phyloP scores from a whole-genome alignment of 2,329 filamentous ascomycete genomes.

The Orbilia quercus region DNA sequence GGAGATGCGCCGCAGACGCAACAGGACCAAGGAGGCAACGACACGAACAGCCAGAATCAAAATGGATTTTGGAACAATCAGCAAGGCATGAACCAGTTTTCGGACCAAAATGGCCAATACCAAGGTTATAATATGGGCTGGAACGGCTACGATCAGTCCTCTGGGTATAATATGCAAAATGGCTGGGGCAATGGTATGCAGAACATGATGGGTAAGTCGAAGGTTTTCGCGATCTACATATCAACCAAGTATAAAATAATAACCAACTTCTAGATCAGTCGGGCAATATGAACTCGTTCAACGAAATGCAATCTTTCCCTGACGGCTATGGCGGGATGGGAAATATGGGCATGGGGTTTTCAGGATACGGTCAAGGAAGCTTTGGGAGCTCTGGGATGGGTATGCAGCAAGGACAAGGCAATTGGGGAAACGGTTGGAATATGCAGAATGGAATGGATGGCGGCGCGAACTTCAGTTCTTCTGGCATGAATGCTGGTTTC shows the following conservation, averaged over 20 bases:
- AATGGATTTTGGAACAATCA: constrained; percentile 52
- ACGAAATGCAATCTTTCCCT: constrained; percentile 55
- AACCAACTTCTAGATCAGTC: constrained; percentile 38
- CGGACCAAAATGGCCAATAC: constrained; percentile 51
- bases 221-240: not conserved
- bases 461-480: constrained; percentile 56
- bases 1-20: constrained; percentile 13
- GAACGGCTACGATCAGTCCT: constrained; percentile 58
- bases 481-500: constrained; percentile 59
- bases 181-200: constrained; percentile 58
- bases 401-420: constrained; percentile 55
- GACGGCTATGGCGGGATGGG: constrained; percentile 59
- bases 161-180: constrained; percentile 57
- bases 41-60: constrained; percentile 31
- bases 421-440: constrained; percentile 58
- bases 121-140: constrained; percentile 51
- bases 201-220: constrained; percentile 53
- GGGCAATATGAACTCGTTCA: constrained; percentile 54
- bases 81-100: constrained; percentile 43
- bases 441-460: constrained; percentile 57
- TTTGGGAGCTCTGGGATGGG: constrained; percentile 55
- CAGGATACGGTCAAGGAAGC: constrained; percentile 54
- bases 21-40: constrained; percentile 28
- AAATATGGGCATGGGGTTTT: constrained; percentile 50
- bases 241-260: constrained; percentile 4